Evolutionary conservation across 192 early-diverging fungal species (phyloP), one percentile per base, ranked within the genome.

Genomic region (Coemansia guatemalensis): DNA sequence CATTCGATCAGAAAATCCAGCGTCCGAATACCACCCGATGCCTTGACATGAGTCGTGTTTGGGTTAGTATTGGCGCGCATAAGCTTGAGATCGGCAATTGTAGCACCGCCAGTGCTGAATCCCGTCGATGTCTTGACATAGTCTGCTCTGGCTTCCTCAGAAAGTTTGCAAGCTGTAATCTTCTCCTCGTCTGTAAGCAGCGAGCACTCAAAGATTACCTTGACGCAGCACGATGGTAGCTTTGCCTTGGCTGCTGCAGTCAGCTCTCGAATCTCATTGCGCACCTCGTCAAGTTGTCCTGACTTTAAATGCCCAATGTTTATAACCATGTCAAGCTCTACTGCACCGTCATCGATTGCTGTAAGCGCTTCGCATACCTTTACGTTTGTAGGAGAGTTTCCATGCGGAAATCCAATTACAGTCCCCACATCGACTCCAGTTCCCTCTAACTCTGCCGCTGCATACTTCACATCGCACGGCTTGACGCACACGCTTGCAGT

Each of bases 61-160:
- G 63, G 63, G 26, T 73, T 64, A 0, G 85, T 84, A 48, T 56
- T 71, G 2, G 58, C 69, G 23, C 74, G 81, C 86, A 87, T 87
- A 25, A 85, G 65, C 59, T 56, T 67, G 33, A 85, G 66, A 20
- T 87, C 83, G 1, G 69, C 76, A 12, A 85, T 49, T 1, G 75
- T 84, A 8, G 81, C 83, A 2, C 86, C 86, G 12, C 81, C 74
- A 12, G 68, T 65, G 53, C 82, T 78, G 44, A 87, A 87, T 18
- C 86, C 86, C 1, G 86, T 85, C 5, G 84, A 85, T 6, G 86
- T 87, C 76, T 87, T 87, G 32, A 87, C 86, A 55, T 84, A 87
- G 23, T 87, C 76, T 5, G 86, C 83, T 17, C 86, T 84, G 3
- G 86, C 84, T 20, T 75, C 65, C 23, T 79, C 75, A 0, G 73